Conservation (phyloP, 306 rosid species). For the Begonia loranthoides region DNA sequence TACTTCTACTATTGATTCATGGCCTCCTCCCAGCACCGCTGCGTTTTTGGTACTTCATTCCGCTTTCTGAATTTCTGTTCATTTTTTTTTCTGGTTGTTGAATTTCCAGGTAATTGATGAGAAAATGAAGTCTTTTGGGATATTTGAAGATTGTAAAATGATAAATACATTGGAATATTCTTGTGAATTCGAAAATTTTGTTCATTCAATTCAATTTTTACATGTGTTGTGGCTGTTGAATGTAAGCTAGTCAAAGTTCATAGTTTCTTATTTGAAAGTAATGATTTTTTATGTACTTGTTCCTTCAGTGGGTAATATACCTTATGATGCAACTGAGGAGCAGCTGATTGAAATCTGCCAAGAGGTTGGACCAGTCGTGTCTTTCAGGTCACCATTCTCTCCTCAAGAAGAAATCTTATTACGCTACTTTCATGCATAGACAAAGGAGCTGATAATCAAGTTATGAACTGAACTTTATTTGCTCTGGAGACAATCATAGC, state of each 20-base stretch:
- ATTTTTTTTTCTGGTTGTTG: background rate
- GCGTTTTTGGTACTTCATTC: constrained; percentile 68
- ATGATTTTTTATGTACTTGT: constrained; percentile 10
- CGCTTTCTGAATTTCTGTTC: background rate
- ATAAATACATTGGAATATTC: background rate
- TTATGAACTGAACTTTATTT: no score
- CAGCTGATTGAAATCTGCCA: constrained; percentile 93
- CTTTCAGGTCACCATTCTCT: constrained; percentile 50
- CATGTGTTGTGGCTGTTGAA: background rate
- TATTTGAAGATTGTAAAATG: background rate
- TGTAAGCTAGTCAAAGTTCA: constrained; percentile 1
- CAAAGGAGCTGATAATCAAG: no score
- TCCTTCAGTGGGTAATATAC: constrained; percentile 82
- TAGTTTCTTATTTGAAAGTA: background rate
- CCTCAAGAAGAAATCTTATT: no score
- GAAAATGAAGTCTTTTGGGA: background rate
- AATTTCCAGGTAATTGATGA: background rate
- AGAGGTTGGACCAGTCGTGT: constrained; percentile 98
- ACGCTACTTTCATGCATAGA: no score
- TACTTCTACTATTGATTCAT: constrained; percentile 44
- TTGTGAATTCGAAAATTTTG: background rate
- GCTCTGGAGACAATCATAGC: no score
- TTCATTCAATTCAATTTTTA: background rate
- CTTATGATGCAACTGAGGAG: constrained; percentile 96
- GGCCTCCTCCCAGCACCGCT: constrained; percentile 97